These are phyloP conservation scores for Cordyceps javanica DNA, from an alignment of 2,329 filamentous ascomycete genomes.

Conservation along the genomic window DNA sequence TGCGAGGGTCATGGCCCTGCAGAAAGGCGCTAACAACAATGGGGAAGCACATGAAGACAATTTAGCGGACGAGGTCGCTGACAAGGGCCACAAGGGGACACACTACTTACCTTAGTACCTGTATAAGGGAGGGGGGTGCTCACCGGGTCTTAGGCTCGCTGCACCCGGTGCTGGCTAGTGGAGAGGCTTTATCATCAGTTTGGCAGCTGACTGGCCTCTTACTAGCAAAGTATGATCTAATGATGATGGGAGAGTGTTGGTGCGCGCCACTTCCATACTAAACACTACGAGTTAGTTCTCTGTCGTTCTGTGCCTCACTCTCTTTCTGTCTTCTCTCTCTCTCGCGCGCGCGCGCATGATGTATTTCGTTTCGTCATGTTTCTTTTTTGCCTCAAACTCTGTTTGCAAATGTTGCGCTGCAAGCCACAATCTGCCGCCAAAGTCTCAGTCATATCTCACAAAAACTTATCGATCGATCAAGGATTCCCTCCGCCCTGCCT, in stretches of 20 bases:
- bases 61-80: background rate
- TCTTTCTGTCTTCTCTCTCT: background rate
- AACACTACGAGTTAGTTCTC: no score
- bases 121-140: no score
- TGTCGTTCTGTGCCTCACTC: no score
- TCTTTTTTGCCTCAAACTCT: background rate
- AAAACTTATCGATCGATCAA: background rate
- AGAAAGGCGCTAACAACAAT: background rate
- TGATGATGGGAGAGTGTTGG: background rate
- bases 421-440: background rate
- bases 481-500: background rate
- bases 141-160: background rate
- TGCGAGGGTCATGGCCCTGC: background rate
- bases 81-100: background rate
- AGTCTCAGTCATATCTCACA: background rate
- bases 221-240: slow-evolving; percentile 1
- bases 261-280: background rate
- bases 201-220: slow-evolving; percentile 1
- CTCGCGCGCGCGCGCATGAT: no score
- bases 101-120: no score
- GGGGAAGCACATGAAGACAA: background rate
- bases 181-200: background rate
- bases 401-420: background rate
- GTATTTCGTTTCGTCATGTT: background rate
- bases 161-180: background rate